Percentiles rank a stretch among this genome's conserved stretches.
Conservation (phyloP, 2,329 filamentous ascomycete genomes). For the Fusarium cyanostomum region DNA sequence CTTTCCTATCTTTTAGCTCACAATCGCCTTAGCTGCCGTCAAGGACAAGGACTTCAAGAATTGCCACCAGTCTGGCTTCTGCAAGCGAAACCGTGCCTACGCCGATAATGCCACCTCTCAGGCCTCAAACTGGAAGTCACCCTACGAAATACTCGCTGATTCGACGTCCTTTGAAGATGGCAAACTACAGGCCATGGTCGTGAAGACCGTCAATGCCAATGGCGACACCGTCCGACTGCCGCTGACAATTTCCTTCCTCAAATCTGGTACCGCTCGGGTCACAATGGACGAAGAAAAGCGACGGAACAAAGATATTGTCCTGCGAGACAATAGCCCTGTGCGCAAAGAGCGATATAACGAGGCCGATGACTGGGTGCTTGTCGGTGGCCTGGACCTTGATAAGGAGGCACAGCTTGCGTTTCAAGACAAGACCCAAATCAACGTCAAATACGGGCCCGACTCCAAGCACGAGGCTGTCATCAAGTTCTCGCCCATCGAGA, state of each 20-base stretch:
- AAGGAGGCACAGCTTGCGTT: constrained; percentile 74
- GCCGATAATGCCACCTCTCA: constrained; percentile 78
- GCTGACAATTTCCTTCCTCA: constrained; percentile 85
- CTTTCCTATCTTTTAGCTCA: constrained; percentile 23
- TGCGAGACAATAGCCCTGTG: constrained; percentile 83
- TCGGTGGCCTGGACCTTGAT: constrained; percentile 80
- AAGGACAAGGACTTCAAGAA: constrained; percentile 99
- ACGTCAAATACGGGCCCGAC: constrained; percentile 80
- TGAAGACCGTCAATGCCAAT: constrained; percentile 75
- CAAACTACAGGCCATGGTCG: constrained; percentile 79
- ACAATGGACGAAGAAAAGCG: constrained; percentile 92
- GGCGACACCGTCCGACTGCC: constrained; percentile 80
- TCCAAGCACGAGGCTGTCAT: constrained; percentile 84
- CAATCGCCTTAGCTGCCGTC: constrained; percentile 70
- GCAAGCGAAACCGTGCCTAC: constrained; percentile 90
- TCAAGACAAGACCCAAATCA: constrained; percentile 73
- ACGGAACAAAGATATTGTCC: constrained; percentile 85
- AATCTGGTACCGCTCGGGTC: constrained; percentile 88
- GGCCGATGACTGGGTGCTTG: constrained; percentile 84
- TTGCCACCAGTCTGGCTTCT: constrained; percentile 95
- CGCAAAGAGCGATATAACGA: constrained; percentile 97
- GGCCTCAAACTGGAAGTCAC: constrained; percentile 77
- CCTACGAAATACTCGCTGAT: constrained; percentile 78
- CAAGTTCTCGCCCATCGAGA: constrained; percentile 80
- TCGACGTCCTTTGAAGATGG: constrained; percentile 82